phyloP scores from a whole-genome alignment of 148 eudicot species.

The Linanthus parryae region DNA sequence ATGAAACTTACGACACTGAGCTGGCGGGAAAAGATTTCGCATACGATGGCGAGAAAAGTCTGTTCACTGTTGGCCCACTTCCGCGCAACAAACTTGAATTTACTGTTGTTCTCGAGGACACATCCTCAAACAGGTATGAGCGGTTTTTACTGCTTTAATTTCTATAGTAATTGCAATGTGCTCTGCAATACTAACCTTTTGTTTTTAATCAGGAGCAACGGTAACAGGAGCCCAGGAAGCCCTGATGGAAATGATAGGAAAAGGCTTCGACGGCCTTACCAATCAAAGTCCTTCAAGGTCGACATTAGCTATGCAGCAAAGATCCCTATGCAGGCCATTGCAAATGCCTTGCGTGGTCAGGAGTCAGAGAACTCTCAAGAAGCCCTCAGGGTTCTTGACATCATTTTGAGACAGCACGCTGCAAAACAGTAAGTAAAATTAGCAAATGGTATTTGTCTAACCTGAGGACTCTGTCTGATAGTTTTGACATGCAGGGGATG shows the following conservation, averaged over 20 bases:
- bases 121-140: slow-evolving; percentile 24
- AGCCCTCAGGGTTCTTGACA: slow-evolving; percentile 49
- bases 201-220: slow-evolving; percentile 23
- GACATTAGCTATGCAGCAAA: slow-evolving; percentile 38
- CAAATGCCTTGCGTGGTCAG: slow-evolving; percentile 44
- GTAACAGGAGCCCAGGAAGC: slow-evolving; percentile 19
- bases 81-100: slow-evolving; percentile 23
- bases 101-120: slow-evolving; percentile 20
- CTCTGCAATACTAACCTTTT: neutral
- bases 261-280: slow-evolving; percentile 22
- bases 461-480: too few relatives aligned
- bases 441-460: too few relatives aligned
- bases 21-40: slow-evolving; percentile 23
- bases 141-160: neutral
- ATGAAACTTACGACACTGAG: slow-evolving; percentile 19
- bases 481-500: slow-evolving; percentile 43
- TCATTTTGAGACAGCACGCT: slow-evolving; percentile 46
- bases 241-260: slow-evolving; percentile 30
- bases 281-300: slow-evolving; percentile 36
- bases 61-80: slow-evolving; percentile 34
- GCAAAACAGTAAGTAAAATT: slow-evolving; percentile 41
- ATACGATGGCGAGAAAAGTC: slow-evolving; percentile 27
- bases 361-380: slow-evolving; percentile 47
- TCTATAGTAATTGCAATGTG: too few relatives aligned
- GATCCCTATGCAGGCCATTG: slow-evolving; percentile 41